These are phyloP conservation scores for Cyclotella sp. DNA, from an alignment of 108 stramenopile species.

Conservation along the genomic window DNA sequence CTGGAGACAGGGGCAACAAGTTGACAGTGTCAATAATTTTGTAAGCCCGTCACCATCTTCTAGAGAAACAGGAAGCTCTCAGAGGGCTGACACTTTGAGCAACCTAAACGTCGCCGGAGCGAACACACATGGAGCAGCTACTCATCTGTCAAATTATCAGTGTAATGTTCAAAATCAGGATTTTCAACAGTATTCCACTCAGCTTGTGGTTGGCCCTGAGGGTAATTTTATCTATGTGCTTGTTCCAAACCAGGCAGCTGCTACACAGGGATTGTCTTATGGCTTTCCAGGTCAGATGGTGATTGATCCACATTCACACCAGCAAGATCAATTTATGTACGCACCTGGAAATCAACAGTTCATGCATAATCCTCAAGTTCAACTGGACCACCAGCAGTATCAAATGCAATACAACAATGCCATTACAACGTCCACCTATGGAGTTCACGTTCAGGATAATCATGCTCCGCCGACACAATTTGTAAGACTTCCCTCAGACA, in stretches of 20 bases:
- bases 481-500: constrained; percentile 38
- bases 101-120: background rate
- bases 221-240: constrained; percentile 76
- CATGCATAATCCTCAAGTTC: constrained; percentile 17
- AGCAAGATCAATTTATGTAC: constrained; percentile 55
- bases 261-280: constrained; percentile 28
- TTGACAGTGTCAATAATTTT: constrained; percentile 1
- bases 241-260: constrained; percentile 54
- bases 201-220: constrained; percentile 77
- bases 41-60: constrained; percentile 18
- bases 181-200: constrained; percentile 40
- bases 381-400: constrained; percentile 39
- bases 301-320: constrained; percentile 46
- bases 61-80: background rate
- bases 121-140: background rate
- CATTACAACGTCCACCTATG: constrained; percentile 23
- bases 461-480: constrained; percentile 41
- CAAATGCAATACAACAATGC: constrained; percentile 38
- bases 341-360: constrained; percentile 19
- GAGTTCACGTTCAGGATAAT: constrained; percentile 16
- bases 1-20: constrained; percentile 66
- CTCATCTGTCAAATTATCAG: constrained; percentile 22
- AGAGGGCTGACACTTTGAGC: background rate
- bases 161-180: constrained; percentile 26
- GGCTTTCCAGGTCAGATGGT: constrained; percentile 48